Evolutionary conservation across 1,284 basidiomycete species (phyloP), one percentile per base, ranked within the genome.

Genomic region (Malassezia psittaci): DNA sequence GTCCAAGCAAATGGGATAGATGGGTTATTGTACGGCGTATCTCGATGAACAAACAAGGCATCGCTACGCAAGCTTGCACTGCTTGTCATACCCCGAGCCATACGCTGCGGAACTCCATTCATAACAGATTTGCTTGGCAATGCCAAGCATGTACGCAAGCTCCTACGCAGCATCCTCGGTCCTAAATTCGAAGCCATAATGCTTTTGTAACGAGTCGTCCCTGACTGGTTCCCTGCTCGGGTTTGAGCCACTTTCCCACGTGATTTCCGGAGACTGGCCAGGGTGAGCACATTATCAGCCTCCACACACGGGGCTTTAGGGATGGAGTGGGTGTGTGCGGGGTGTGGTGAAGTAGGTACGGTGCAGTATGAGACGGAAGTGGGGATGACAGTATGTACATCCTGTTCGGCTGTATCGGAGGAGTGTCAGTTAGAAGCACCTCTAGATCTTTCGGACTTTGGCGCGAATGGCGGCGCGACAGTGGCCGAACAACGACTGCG

Each of bases 1-100:
- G 80, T 81, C 78, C 96, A 94, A 68, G 86, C 81, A 77, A 99
- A 99, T 10, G 87, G 82, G 75, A 96, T 91, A 86, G 60, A 57
- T 0, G 66, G 57, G 61, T 71, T 70, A 64, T 96, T 96, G 77
- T 93, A 87, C 48, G 83, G 79, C 43, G 89, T 91, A 78, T 96
- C 88, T 59, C 90, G 87, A 77, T 96, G 91, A 32, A 74, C 72
- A 42, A 74, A 72, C 50, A 74, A 66, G 29, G 65, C 57, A 48
- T 74, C 72, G 29, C 70, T 73, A 19, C 52, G 58, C 41, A 60
- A 59, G 19, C 51, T 42, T 16, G 62, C 52, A 11, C 63, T 60
- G 42, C 63, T 64, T 48, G 59, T 51, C 53, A 72, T 38, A 18
- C 59, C 16, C 35, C 66, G 66, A 38, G 52, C 54, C 21, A 36